Evolutionary conservation across 2,329 filamentous ascomycete genomes (phyloP).

Genomic region (Diplodia mutila): DNA sequence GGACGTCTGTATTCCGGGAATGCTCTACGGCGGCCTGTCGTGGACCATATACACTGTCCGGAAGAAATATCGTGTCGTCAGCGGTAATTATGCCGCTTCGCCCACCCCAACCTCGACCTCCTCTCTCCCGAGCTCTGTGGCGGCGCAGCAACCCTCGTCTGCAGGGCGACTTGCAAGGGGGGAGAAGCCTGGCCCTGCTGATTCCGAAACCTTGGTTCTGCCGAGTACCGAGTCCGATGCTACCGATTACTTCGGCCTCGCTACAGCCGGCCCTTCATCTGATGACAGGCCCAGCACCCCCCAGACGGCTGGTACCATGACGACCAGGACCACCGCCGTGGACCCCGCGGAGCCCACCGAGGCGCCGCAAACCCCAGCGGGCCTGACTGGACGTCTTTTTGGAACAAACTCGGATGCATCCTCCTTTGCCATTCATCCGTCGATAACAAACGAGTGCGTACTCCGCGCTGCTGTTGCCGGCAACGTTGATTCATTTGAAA

Average conservation of each 20-base stretch:
- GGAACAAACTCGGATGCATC: neutral
- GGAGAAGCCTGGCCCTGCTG: neutral
- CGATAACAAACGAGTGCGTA: conserved; percentile 47
- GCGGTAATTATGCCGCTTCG: conserved; percentile 47
- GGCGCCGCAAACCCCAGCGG: conserved; percentile 3
- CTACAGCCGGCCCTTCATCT: conserved; percentile 26
- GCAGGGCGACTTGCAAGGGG: neutral
- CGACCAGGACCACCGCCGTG: neutral
- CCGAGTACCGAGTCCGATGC: conserved; percentile 34
- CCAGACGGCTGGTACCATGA: conserved; percentile 3
- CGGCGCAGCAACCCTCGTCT: conserved; percentile 22
- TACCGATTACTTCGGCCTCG: conserved; percentile 49
- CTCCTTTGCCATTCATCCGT: conserved; percentile 28
- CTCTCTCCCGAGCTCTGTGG: conserved; percentile 9
- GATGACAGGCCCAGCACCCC: conserved; percentile 7
- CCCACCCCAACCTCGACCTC: neutral
- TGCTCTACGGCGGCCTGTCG: conserved; percentile 65
- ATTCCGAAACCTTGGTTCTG: conserved; percentile 6
- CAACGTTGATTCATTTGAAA: conserved; percentile 46
- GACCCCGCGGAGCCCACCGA: neutral
- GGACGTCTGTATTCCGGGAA: conserved; percentile 52
- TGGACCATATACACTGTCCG: conserved; percentile 75
- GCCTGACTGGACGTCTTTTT: conserved; percentile 12
- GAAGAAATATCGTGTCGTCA: conserved; percentile 70
- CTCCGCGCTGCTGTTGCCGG: conserved; percentile 45